Conservation (phyloP, 2,329 filamentous ascomycete genomes). For the Rutstroemia sp. region DNA sequence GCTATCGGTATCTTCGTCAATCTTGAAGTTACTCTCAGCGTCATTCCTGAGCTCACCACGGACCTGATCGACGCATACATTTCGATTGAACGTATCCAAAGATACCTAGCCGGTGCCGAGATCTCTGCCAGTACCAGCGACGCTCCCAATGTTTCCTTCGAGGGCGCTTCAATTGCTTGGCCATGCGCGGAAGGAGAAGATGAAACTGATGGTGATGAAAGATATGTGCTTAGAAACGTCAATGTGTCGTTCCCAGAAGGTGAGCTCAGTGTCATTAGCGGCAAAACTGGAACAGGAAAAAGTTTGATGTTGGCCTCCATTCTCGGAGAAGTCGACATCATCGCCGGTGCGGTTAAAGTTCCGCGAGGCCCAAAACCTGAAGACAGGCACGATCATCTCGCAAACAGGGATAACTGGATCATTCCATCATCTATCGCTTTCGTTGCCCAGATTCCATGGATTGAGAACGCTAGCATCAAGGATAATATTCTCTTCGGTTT, state of each 20-base stretch:
- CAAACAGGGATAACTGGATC: constrained; percentile 57
- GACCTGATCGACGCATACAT: constrained; percentile 65
- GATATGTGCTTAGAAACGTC: constrained; percentile 59
- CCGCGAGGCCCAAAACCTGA: constrained; percentile 42
- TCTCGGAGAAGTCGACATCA: constrained; percentile 65
- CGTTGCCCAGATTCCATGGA: constrained; percentile 73
- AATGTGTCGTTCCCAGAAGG: constrained; percentile 59
- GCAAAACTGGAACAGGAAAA: constrained; percentile 72
- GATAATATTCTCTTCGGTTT: constrained; percentile 76
- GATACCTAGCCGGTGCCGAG: constrained; percentile 62
- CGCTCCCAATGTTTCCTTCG: constrained; percentile 55
- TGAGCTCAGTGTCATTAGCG: constrained; percentile 67
- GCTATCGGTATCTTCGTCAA: constrained; percentile 66
- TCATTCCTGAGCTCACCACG: constrained; percentile 67
- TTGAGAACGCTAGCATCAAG: constrained; percentile 71
- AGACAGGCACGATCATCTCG: constrained; percentile 54
- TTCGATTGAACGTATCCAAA: constrained; percentile 64
- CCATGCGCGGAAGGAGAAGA: constrained; percentile 58
- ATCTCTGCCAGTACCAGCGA: constrained; percentile 45
- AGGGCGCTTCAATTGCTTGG: constrained; percentile 66
- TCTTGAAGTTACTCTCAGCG: constrained; percentile 63
- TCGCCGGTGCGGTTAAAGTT: constrained; percentile 53
- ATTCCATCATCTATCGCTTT: constrained; percentile 64
- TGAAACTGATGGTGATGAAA: constrained; percentile 45
- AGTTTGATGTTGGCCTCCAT: constrained; percentile 67